phyloP scores from a whole-genome alignment of 352 stramenopile genomes.

The Globisporangium takayamanum region DNA sequence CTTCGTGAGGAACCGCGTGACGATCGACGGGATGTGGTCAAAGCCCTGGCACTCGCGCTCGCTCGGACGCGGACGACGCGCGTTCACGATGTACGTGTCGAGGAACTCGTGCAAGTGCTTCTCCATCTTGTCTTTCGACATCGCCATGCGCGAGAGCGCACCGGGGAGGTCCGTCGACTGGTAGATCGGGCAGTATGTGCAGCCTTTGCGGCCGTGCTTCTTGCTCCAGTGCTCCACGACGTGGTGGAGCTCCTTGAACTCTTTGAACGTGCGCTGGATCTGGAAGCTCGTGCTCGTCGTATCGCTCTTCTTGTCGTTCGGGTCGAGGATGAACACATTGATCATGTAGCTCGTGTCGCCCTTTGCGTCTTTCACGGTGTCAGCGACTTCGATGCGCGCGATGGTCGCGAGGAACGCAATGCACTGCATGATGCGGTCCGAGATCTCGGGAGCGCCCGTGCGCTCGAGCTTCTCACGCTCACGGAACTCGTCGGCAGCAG shows the following conservation, averaged over 20 bases:
- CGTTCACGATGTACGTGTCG: neutral
- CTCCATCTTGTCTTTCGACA: conserved; percentile 6
- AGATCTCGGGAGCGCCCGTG: neutral
- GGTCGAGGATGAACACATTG: neutral
- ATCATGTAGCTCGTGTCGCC: conserved; percentile 6
- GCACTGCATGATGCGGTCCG: conserved; percentile 8
- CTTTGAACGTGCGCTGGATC: conserved; percentile 9
- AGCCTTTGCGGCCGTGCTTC: conserved; percentile 1
- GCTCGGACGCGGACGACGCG: conserved; percentile 3
- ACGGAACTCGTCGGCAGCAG: neutral
- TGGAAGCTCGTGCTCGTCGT: conserved; percentile 5
- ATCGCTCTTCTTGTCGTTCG: neutral
- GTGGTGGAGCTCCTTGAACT: conserved; percentile 10
- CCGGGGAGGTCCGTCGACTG: neutral
- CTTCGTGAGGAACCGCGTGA: conserved; percentile 11
- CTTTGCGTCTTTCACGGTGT: conserved; percentile 7
- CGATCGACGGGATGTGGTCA: conserved; percentile 9
- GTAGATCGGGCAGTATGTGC: conserved; percentile 4
- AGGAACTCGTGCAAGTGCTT: conserved; percentile 1
- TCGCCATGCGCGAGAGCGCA: neutral
- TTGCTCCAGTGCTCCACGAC: conserved; percentile 3
- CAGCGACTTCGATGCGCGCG: conserved; percentile 3
- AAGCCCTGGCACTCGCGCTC: conserved; percentile 9
- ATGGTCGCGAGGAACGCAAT: conserved; percentile 9
- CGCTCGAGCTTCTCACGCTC: neutral